Evolutionary conservation across 2,329 filamentous ascomycete species (phyloP).

Genomic region (Geosmithia morbida): DNA sequence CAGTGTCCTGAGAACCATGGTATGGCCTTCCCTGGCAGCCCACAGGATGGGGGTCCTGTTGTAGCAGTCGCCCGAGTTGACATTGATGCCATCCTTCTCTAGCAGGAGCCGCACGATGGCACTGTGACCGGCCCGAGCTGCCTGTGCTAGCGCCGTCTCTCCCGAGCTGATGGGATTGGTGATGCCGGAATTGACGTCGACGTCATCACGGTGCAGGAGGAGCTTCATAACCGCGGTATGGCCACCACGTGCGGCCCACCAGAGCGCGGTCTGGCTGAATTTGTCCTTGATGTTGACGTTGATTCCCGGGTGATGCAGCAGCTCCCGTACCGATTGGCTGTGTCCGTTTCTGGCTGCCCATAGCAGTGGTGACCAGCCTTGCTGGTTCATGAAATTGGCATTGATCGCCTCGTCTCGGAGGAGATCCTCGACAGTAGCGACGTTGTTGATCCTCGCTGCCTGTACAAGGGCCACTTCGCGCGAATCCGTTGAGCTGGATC

Average conservation of each 20-base stretch:
- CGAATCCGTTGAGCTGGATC: background rate
- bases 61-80: background rate
- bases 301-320: background rate
- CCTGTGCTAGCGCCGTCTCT: slow-evolving; percentile 1
- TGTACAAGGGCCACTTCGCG: background rate
- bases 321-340: background rate
- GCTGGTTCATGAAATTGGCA: background rate
- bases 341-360: background rate
- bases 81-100: background rate
- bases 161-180: background rate
- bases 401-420: background rate
- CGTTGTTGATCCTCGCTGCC: background rate
- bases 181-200: background rate
- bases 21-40: background rate
- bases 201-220: background rate
- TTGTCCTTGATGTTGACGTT: background rate
- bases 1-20: background rate
- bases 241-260: slow-evolving; percentile 2
- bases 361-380: background rate
- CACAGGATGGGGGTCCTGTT: background rate
- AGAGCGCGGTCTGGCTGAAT: background rate
- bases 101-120: slow-evolving; percentile 1
- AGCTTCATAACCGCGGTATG: slow-evolving; percentile 3
- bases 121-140: background rate
- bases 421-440: background rate